Base-by-base conservation (phyloP, 2,329 filamentous ascomycete genomes). In the Neophaeococcomyces aloes region DNA sequence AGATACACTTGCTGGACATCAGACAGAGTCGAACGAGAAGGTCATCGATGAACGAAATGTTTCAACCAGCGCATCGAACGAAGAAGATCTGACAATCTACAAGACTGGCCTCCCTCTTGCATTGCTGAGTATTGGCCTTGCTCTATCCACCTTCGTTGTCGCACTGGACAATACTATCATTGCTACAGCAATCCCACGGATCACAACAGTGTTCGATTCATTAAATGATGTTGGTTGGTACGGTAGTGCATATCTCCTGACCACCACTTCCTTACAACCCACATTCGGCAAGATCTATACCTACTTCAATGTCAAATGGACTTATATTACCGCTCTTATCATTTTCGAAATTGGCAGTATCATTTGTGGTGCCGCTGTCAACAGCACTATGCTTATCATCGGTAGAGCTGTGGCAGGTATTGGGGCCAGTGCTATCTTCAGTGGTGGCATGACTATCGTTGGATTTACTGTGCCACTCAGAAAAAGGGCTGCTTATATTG, bases 101-200 rank as follows among this genome's bases (percentile, higher is more conserved):
- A 43, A 42, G n/a, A 47, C 25, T 13, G 52, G 51, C 5, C 27
- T 51, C 7, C 49, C 49, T 6, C 45, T 56, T 1, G 44, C 48
- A 19, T 40, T 56, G 3, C 31, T 56, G 18, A 54, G 50, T 7
- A 40, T 56, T 36, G 53, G 53, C 2, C 44, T 59, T 10, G 56
- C 50, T 5, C 40, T 59, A 17, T 52, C 56, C 2, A 57, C 52
- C 4, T 59, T 59, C 31, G 50, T 58, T 13, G 50, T 59, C 25
- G 56, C 57, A 14, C 48, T 59, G 13, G 56, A 58, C 48, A 54
- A 55, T 34, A 58, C 53, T 33, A 58, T 58, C 44, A 56, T 58
- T 25, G 54, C 48, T 37, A 57, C 53, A 15, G 56, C 56, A 7
- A 56, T 57, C 34, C 56, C 56, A 1, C 35, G 42, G 13, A 58